Evolutionary conservation across 805 yeast species (phyloP), one percentile per base, ranked within the genome.

Genomic region (Cyberlindnera sargentensis): DNA sequence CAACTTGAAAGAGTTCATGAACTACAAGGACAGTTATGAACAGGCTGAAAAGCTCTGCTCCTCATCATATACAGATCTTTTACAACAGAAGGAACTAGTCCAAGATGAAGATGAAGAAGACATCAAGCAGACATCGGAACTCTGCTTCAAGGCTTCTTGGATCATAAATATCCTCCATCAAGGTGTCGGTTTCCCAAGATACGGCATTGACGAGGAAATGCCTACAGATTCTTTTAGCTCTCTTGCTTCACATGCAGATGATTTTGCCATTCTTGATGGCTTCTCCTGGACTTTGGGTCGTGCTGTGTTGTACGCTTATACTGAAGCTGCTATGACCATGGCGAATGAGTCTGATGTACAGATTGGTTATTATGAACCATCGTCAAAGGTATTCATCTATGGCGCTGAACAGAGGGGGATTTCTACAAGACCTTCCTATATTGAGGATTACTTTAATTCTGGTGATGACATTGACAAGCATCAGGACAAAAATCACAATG

Each of bases 91-190:
- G n/a, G 52, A 43, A 9, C 28, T 44, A 25, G 11, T 34, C 2
- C 36, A 39, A 4, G 71, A 67, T 32, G 47, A 72, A 25, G 47
- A 72, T 27, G 54, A 50, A 15, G 47, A 72, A 25, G 54, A 52
- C 20, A 67, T 68, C 45, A 70, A 65, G 5, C 82, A 76, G 31
- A 57, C 77, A 9, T 58, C 75, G 1, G 75, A 73, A 40, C 52
- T 78, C 7, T 82, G 89, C 53, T 82, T 81, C 64, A 77, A 75
- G 51, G 68, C 84, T 0, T 68, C 77, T 3, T 81, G 84, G 76
- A 64, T 80, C 15, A 60, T 78, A 28, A 73, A 71, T 49, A 68
- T 82, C 23, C 61, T 80, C 29, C 84, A 80, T 52, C 64, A 75
- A 29, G 84, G 84, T 0, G 60, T 79, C 15, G 83, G 83, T 1